These are phyloP conservation scores for Fusarium foetens DNA, from an alignment of 2,329 filamentous ascomycete genomes.

Conservation along the genomic window DNA sequence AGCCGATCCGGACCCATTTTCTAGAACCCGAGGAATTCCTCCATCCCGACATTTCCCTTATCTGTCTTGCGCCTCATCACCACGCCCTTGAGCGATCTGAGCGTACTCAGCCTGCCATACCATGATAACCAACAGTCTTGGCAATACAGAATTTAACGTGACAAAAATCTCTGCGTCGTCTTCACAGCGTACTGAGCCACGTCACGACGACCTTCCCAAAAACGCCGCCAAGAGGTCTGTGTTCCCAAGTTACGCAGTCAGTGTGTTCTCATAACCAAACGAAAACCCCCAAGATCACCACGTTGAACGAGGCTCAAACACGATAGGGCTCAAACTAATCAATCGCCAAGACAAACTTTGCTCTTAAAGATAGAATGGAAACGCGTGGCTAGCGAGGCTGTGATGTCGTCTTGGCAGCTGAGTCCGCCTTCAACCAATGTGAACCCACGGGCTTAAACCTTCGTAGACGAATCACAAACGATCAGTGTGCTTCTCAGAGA, in stretches of 20 bases:
- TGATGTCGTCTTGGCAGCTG: conserved; percentile 23
- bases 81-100: background rate
- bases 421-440: background rate
- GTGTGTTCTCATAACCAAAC: background rate
- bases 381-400: conserved; percentile 38
- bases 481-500: background rate
- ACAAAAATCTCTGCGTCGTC: background rate
- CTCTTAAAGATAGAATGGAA: background rate
- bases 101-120: background rate
- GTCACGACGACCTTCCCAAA: background rate
- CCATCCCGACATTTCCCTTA: background rate
- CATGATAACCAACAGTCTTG: background rate
- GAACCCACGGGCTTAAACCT: background rate
- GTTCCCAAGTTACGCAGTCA: conserved; percentile 4
- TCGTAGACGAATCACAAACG: conserved; percentile 8
- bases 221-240: conserved; percentile 1
- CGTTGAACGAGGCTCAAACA: conserved; percentile 6
- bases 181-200: background rate
- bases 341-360: conserved; percentile 13
- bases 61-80: background rate
- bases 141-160: background rate
- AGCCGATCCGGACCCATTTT: background rate
- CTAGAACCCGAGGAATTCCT: background rate
- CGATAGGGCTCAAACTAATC: conserved; percentile 15
- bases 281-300: background rate